phyloP scores from a whole-genome alignment of 805 yeast species.

The Barnettozyma sp. region DNA sequence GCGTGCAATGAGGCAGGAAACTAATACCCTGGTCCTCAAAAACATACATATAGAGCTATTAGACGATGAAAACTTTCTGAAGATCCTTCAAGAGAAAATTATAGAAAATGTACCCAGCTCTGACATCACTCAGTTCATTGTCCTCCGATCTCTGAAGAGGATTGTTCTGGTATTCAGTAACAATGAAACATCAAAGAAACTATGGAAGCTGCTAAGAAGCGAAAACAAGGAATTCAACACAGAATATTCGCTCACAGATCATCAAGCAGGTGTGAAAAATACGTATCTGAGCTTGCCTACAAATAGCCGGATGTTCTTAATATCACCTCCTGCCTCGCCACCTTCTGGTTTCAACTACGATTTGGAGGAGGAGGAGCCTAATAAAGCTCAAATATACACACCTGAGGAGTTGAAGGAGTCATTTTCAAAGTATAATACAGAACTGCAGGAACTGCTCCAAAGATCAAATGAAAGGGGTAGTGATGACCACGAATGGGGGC shows the following conservation, averaged over 20 bases:
- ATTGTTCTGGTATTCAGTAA: slow-evolving; percentile 23
- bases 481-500: slow-evolving; percentile 2
- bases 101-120: slow-evolving; percentile 14
- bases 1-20: slow-evolving; percentile 8
- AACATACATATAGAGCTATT: slow-evolving; percentile 17
- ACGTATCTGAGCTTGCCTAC: slow-evolving; percentile 29
- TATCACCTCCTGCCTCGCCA: slow-evolving; percentile 39
- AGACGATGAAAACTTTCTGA: slow-evolving; percentile 15
- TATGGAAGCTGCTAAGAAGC: slow-evolving; percentile 7
- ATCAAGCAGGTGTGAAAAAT: slow-evolving; percentile 8
- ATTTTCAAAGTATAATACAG: slow-evolving; percentile 17
- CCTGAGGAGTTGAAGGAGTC: slow-evolving; percentile 22
- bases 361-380: slow-evolving; percentile 33
- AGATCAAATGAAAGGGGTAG: slow-evolving; percentile 10
- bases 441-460: slow-evolving; percentile 13
- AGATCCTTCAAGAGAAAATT: slow-evolving; percentile 22
- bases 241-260: slow-evolving; percentile 19
- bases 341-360: slow-evolving; percentile 35
- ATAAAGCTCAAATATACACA: slow-evolving; percentile 23
- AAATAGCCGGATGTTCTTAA: slow-evolving; percentile 29
- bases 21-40: slow-evolving; percentile 26
- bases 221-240: slow-evolving; percentile 8
- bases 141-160: slow-evolving; percentile 23
- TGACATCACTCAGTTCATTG: slow-evolving; percentile 24
- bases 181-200: slow-evolving; percentile 5